Percentiles rank a stretch among this genome's conserved stretches.
phyloP scores from a whole-genome alignment of 2,329 filamentous ascomycete species.

The Calonectria naviculata region DNA sequence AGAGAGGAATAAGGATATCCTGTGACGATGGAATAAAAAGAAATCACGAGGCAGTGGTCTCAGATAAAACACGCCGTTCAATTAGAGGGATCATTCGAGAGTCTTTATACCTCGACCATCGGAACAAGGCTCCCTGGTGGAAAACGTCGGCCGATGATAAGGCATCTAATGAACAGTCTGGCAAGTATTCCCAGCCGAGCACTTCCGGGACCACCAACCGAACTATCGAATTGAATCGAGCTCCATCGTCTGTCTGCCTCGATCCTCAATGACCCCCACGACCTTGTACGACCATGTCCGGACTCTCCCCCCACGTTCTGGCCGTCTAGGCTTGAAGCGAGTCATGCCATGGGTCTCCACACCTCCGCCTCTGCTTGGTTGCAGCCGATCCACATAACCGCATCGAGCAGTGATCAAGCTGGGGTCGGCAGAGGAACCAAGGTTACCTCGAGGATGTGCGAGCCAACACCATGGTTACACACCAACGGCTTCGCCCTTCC shows the following conservation, averaged over 20 bases:
- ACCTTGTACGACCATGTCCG: conserved; percentile 5
- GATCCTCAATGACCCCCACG: conserved; percentile 19
- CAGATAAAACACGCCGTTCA: background rate
- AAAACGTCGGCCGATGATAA: background rate
- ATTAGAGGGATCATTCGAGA: background rate
- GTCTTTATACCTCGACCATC: conserved; percentile 2
- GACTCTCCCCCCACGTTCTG: conserved; percentile 18
- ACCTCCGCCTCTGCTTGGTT: conserved; percentile 17
- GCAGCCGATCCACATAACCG: conserved; percentile 20
- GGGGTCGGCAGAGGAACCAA: conserved; percentile 13
- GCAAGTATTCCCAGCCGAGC: background rate
- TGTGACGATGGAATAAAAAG: background rate
- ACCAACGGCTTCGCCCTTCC: background rate
- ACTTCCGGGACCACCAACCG: background rate
- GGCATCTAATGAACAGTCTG: background rate
- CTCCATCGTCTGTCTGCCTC: background rate
- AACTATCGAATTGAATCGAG: conserved; percentile 7
- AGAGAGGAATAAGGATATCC: background rate
- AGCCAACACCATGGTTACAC: background rate
- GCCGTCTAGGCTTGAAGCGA: conserved; percentile 4
- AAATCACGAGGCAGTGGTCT: background rate
- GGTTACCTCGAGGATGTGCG: background rate
- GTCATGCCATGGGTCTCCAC: conserved; percentile 16
- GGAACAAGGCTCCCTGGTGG: background rate
- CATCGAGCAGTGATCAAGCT: conserved; percentile 16